Evolutionary conservation across 2,329 filamentous ascomycete genomes (phyloP), one percentile per base, ranked within the genome.

Genomic region (Zasmidium citrigriseum): DNA sequence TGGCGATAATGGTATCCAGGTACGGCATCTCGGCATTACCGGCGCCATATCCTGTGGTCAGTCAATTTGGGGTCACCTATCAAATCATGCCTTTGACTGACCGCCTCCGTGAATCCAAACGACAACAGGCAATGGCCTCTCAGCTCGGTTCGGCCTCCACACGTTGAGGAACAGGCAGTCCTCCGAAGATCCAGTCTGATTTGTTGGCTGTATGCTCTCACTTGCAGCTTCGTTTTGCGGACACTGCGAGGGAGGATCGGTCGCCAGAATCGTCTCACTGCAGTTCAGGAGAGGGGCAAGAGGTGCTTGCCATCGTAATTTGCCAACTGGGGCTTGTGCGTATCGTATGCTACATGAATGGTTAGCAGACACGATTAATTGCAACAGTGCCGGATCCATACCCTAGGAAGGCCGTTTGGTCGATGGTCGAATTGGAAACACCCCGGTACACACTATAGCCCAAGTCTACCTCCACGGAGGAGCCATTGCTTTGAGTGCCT

Each of bases 1-100:
- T 75, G 41, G 78, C 78, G 49, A 83, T 79, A 45, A 78, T 70
- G 1, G 67, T 38, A n/a, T 68, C 72, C 25, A 77, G 60, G 54
- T 80, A 9, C 4, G 18, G 4, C 76, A 44, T 75, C 67, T 5
- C 58, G 59, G 1, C 74, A 65, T 71, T 68, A 27, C 72, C 78
- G 44, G 55, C 61, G 24, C 72, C 76, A 68, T 77, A 77, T 0
- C 74, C 48, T 72, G 20, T 4, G 5, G 4, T 41, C 18, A 41
- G 7, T n/a, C 12, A 41, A 11, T 41, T 41, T 9, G 18, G 34
- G 12, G 12, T 41, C 34, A n/a, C 14, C 14, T 11, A 41, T n/a
- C 14, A 16, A 41, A 41, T 9, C 14, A n/a, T 38, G 10, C 29
- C 29, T 20, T 10, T 11, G 20, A 47, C 45, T 47, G 45, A 47